These are phyloP conservation scores for Xylariaceae sp. DNA, from an alignment of 2,329 filamentous ascomycete genomes.

Conservation along the genomic window DNA sequence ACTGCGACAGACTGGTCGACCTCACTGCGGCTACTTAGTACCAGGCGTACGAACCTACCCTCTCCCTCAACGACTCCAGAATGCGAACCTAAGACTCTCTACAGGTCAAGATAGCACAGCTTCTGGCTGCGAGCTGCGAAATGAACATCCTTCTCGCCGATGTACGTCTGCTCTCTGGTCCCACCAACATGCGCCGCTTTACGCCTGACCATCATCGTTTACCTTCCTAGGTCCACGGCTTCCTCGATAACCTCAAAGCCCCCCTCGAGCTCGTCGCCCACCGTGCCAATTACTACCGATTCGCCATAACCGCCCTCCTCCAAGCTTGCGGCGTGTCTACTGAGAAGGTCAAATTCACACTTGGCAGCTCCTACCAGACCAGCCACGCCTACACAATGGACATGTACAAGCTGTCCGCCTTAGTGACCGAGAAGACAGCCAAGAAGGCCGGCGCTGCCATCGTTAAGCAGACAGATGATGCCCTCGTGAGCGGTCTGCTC, in stretches of 20 bases:
- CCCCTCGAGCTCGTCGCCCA: conserved; percentile 82
- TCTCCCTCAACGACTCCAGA: not conserved
- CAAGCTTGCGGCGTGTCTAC: conserved; percentile 74
- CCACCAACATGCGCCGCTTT: not conserved
- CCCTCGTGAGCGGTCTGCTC: conserved; percentile 68
- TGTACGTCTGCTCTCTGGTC: conserved; percentile 34
- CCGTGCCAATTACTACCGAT: conserved; percentile 79
- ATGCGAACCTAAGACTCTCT: conserved; percentile 1
- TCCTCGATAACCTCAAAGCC: conserved; percentile 80
- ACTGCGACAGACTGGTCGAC: conserved; percentile 60
- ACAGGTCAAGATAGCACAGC: conserved; percentile 78
- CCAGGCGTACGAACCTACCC: conserved; percentile 46
- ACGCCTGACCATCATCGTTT: not conserved
- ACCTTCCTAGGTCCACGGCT: conserved; percentile 50
- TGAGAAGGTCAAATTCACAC: conserved; percentile 75
- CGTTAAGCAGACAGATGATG: conserved; percentile 84
- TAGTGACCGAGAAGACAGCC: conserved; percentile 59
- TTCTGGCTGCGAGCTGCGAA: conserved; percentile 79
- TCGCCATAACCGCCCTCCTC: conserved; percentile 69
- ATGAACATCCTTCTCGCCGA: conserved; percentile 75
- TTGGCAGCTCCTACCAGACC: conserved; percentile 80
- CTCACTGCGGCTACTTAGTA: conserved; percentile 87
- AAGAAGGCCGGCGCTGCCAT: conserved; percentile 90
- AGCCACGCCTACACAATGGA: conserved; percentile 78
- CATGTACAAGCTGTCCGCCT: conserved; percentile 71